These are phyloP conservation scores for Trichothecium roseum DNA, from an alignment of 2,329 filamentous ascomycete species.

Conservation along the genomic window DNA sequence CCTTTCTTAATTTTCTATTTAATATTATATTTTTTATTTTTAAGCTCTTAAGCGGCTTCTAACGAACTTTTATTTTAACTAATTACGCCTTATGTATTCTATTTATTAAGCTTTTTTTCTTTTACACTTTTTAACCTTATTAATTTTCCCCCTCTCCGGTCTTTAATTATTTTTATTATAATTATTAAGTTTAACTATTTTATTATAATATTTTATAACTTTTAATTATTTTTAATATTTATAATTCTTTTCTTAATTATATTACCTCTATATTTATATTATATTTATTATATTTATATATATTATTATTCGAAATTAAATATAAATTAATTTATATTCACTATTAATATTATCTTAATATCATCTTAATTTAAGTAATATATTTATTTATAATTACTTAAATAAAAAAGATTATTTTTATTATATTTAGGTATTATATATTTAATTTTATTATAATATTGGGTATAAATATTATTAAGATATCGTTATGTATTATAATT, in stretches of 20 bases:
- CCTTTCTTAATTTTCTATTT: too few relatives aligned
- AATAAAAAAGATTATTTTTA: not conserved
- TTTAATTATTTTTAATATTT: not conserved
- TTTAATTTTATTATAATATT: slow-evolving; percentile 1
- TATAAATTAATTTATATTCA: slow-evolving; percentile 2
- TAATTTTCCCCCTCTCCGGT: too few relatives aligned
- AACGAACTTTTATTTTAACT: too few relatives aligned
- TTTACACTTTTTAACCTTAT: too few relatives aligned
- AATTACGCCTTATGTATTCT: too few relatives aligned
- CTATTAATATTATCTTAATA: slow-evolving; percentile 1
- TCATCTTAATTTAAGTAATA: too few relatives aligned
- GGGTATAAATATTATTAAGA: slow-evolving; percentile 1
- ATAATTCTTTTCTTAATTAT: slow-evolving; percentile 1
- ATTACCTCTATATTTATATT: slow-evolving; percentile 1
- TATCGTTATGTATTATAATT: not conserved
- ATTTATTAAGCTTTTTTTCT: too few relatives aligned
- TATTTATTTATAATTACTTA: slow-evolving; percentile 1
- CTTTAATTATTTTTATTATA: too few relatives aligned
- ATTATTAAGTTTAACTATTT: too few relatives aligned
- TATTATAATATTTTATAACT: too few relatives aligned
- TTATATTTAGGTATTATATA: not conserved
- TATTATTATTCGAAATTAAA: not conserved
- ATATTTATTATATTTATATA: not conserved
- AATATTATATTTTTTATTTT: too few relatives aligned
- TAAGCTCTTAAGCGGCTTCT: too few relatives aligned